Evolutionary conservation across 179 eudicot genomes (phyloP), one percentile per base, ranked within the genome.

Genomic region (Sideroxylon spinosum): DNA sequence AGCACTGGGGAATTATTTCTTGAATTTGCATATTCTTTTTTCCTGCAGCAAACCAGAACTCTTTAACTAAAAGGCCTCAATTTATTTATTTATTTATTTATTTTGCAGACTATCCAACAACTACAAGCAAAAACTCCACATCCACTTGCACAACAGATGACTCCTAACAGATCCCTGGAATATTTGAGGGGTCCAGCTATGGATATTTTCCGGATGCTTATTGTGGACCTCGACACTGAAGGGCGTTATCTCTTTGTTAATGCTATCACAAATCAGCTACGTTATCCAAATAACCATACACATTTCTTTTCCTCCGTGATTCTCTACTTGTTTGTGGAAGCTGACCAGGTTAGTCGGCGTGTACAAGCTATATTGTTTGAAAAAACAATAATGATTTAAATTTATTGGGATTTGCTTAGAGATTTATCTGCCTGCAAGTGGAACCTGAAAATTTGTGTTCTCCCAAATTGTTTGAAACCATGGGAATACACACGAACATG

Each of bases 251-350:
- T 93, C 26, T 91, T 91, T 74, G 80, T 95, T 12, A 95, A 93
- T 85, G 98, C 98, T 9, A 80, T 93, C 72, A 98, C 94, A 17
- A 95, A 93, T 76, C 99, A 95, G 76, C 83, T 95, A 78, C 97
- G 98, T 17, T 95, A 93, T 80, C 99, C 99, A 48, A 95, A 93
- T 84, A 95, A 88, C 77, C 99, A 91, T 73, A 95, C 99, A 28
- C 98, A 92, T 82, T 95, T 87, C 85, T 95, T 93, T 88, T 95
- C 98, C 13, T 92, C 88, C 83, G 79, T 93, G 80, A 88, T 95
- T n/a, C 98, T 95, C n/a, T 84, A 80, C 86, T 81, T 95, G 69
- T 95, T 95, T 84, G 85, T 87, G 3, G 95, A 93, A 32, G 82
- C 95, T 23, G 88, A 87, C 81, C 95, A 93, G 98, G 98, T 94